Evolutionary conservation across 202 grass and related monocot species (phyloP), one percentile per base, ranked within the genome.

Genomic region (Zoysia matrella): DNA sequence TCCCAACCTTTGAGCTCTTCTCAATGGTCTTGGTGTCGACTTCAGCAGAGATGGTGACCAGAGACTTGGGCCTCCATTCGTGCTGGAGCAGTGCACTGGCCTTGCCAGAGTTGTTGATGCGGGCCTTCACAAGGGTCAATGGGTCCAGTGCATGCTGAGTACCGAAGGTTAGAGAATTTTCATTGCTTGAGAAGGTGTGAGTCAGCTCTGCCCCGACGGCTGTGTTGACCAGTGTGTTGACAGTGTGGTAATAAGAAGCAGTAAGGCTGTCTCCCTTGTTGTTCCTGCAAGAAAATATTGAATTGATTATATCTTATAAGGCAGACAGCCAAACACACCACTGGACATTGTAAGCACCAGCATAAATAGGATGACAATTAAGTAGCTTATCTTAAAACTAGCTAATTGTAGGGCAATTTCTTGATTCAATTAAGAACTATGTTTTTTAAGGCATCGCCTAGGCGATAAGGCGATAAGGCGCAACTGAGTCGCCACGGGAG

Each of bases 1-100:
- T 82, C 51, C 96, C 90, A 0, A 98, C 82, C 83, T 95, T 95
- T 12, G 92, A 98, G 85, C 92, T 95, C 87, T 98, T 98, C 87
- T 98, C 90, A 2, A 98, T 93, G 52, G 96, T 91, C 85, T 98
- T 98, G 4, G 92, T 95, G 83, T 98, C 96, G 0, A 98, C 96
- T 55, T 98, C 92, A 0, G 87, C 89, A 0, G 92, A 93, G 51
- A 98, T 83, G 60, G 92, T 98, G 71, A 89, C 60, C 47, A 92
- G 10, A 0, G 90, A 93, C 87, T 92, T 95, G 0, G 92, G 96
- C 77, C 87, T 87, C 80, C 83, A 95, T 67, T 90, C 85, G 1
- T 98, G 91, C 89, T 95, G 92, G 75, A 98, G 88, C 15, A 98
- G 80, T 0, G 90, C 91, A 1, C 90, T 93, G 30, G 87, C 89